Conservation (phyloP, 768 basidiomycete species). For the Mycena rosella region DNA sequence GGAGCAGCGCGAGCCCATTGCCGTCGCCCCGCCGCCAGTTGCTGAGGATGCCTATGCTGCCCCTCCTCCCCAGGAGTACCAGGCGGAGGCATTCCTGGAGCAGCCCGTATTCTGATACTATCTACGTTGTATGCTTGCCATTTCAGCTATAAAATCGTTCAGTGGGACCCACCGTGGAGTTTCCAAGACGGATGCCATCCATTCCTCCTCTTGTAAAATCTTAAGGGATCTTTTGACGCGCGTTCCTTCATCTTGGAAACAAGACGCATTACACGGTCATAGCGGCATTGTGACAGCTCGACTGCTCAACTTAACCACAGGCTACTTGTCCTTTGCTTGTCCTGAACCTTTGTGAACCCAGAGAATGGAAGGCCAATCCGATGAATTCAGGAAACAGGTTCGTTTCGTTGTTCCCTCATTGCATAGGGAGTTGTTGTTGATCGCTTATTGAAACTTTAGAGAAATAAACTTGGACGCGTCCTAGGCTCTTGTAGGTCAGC, state of each 20-base stretch:
- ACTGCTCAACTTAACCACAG: no score
- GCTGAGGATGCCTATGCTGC: constrained; percentile 63
- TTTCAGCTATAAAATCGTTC: constrained; percentile 24
- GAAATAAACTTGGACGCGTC: constrained; percentile 16
- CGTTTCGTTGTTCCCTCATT: not conserved
- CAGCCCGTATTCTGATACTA: constrained; percentile 73
- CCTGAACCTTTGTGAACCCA: no score
- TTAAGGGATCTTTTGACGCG: no score
- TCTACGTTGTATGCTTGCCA: constrained; percentile 35
- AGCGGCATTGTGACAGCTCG: no score
- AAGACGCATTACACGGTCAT: constrained; percentile 12
- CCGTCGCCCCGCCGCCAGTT: constrained; percentile 63
- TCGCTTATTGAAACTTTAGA: constrained; percentile 12
- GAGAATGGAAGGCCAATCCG: not conserved
- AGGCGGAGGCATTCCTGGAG: constrained; percentile 58
- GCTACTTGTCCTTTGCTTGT: no score
- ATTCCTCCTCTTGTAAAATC: no score
- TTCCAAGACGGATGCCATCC: no score
- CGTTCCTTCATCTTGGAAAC: no score
- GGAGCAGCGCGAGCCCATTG: constrained; percentile 83
- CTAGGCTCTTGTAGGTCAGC: constrained; percentile 2
- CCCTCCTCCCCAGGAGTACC: constrained; percentile 57
- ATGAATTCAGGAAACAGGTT: constrained; percentile 1
- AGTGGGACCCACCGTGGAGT: no score
- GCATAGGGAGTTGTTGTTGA: not conserved